Base-by-base conservation (phyloP, 164 flowering plant species). In the Vitis labrusca region DNA sequence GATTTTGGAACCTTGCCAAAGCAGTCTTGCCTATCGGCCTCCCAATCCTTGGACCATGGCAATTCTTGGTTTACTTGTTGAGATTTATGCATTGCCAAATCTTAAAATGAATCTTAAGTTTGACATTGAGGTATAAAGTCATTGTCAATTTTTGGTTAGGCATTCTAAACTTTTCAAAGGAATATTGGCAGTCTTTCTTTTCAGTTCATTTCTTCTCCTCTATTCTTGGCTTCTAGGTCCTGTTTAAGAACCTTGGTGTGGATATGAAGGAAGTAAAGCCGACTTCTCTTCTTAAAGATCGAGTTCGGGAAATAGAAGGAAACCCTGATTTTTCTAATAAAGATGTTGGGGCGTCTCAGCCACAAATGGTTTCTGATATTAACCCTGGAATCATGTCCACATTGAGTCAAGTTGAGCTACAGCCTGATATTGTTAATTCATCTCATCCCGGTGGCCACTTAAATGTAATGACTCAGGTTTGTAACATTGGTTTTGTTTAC, bases 21-120 rank as follows among this genome's bases (percentile, higher is more conserved):
- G 67, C 72, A 96, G 99, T 81, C 70, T 88, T 32, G 99, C 94
- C 23, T 96, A 91, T 80, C 90, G 83, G 72, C 99, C 98, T 71
- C 98, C 99, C 7, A 93, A 96, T 79, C 98, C 99, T 12, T 96
- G 99, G 99, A 96, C 97, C 9, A 90, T 92, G 97, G 98, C 86
- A 56, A 90, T 96, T 75, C 91, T 96, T 51, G 88, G 90, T 67
- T 78, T 96, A 71, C 93, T 96, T 52, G 84, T 88, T 51, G 99
- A 96, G 83, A 96, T 96, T 53, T 91, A 96, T 85, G 88, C 88
- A 32, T 78, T 96, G 85, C 98, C 98, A 66, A 96, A 92, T 81
- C 72, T 96, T 71, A 96, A 96, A 73, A 96, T 96, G 99, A 93
- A 96, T 71, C 91, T 96, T 56, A 93, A 93, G 74, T 96, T 96